Evolutionary conservation across 148 eudicot species (phyloP), one percentile per base, ranked within the genome.

Genomic region (Silene uniflora): DNA sequence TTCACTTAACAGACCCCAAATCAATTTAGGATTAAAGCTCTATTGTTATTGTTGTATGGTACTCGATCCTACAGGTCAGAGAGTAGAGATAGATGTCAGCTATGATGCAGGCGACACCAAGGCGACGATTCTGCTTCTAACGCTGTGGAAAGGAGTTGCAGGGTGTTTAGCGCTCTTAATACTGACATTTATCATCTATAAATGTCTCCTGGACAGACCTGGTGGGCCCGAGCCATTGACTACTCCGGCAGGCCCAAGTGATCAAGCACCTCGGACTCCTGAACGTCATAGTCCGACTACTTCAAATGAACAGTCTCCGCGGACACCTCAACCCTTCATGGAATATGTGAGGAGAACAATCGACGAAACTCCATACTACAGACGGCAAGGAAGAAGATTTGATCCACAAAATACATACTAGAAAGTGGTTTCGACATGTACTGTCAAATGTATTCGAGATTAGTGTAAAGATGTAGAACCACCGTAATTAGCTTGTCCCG

Each of bases 281-380:
- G 80, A 73, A 14, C 91, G 86, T 4, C 75, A 71, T 25, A 85
- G 82, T 76, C 76, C 85, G 12, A 42, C 79, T 72, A 74, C 72
- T 22, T 71, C 22, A 13, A 76, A 49, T 71, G 93, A 88, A 73
- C 84, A 70, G 16, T 84, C 96, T 77, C 96, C 89, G 44, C 82
- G 88, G 58, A 93, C 98, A 24, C 98, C 98, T 21, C 90, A 81
- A 72, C 92, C 93, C 23, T 93, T 86, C 75, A 78, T 93, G 0
- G 98, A 93, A 19, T 93, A 93, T 73, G 88, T 93, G 76, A 88
- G 93, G 82, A 84, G 87, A 79, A 93, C 98, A 27, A 82, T 93
- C 6, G 96, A 93, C 78, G 96, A 93, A 85, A 91, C 98, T 75
- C 98, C 98, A 0, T 87, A 93, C 60, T 91, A 89, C 59, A 81